Conservation (phyloP, 176 grass and related monocot genomes). For the Neostapfia colusana region DNA sequence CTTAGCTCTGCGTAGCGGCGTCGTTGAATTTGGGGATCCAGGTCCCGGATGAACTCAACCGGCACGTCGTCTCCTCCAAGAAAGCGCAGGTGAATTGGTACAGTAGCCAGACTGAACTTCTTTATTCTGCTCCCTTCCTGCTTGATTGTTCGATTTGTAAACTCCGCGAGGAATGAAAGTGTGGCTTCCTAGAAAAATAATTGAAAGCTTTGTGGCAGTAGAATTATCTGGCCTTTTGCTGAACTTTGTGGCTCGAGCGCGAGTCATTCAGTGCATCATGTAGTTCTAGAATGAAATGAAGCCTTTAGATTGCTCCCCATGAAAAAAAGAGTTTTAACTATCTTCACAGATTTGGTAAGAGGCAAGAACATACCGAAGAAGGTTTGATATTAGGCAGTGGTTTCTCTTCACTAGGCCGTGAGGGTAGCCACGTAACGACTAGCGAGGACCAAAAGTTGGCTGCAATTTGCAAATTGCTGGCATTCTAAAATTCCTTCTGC, state of each 20-base stretch:
- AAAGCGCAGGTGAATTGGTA: constrained; percentile 94
- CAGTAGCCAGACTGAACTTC: background rate
- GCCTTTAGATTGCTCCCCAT: background rate
- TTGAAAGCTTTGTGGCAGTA: background rate
- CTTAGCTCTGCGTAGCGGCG: background rate
- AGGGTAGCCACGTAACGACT: background rate
- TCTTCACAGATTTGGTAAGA: background rate
- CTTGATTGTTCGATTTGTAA: background rate
- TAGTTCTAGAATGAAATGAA: background rate
- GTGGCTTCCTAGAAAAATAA: background rate
- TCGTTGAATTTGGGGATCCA: constrained; percentile 35
- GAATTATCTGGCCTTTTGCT: background rate
- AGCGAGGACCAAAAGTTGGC: background rate
- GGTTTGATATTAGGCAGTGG: background rate
- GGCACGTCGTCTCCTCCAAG: constrained; percentile 80
- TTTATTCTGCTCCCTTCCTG: background rate
- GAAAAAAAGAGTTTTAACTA: background rate
- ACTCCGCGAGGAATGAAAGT: background rate
- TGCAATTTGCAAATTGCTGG: background rate
- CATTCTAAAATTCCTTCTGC: background rate
- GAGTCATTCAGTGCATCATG: background rate
- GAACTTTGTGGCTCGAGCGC: background rate
- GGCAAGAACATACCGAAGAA: background rate
- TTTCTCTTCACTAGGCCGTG: background rate
- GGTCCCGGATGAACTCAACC: constrained; percentile 69